Evolutionary conservation across 306 rosid species (phyloP).

Genomic region (Ammopiptanthus mongolicus): DNA sequence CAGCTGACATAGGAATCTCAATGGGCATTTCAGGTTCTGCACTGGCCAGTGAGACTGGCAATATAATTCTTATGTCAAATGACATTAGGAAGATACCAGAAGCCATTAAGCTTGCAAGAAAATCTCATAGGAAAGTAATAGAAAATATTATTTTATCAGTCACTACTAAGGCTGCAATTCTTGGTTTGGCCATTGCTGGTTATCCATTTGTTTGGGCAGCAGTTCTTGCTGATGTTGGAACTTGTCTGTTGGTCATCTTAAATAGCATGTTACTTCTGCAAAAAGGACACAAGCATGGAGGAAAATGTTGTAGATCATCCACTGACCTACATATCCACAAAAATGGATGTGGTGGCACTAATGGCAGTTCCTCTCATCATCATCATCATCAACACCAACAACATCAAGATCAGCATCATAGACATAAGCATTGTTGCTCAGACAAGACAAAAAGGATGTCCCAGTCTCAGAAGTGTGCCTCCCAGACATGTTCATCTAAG

Average conservation of each 20-base stretch:
- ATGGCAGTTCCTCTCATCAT: constrained; percentile 29
- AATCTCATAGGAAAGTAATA: constrained; percentile 51
- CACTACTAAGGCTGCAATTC: constrained; percentile 50
- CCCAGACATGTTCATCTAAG: constrained; percentile 31
- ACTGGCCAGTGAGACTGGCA: constrained; percentile 79
- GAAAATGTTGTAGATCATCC: constrained; percentile 42
- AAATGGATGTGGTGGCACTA: constrained; percentile 29
- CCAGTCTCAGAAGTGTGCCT: constrained; percentile 36
- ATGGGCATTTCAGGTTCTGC: constrained; percentile 99
- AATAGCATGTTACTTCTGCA: constrained; percentile 85
- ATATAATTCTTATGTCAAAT: constrained; percentile 80
- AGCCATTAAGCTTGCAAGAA: constrained; percentile 70
- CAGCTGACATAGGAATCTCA: constrained; percentile 88
- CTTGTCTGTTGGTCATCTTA: constrained; percentile 72
- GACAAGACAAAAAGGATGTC: constrained; percentile 7
- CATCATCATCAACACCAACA: constrained; percentile 15
- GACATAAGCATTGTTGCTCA: constrained; percentile 41
- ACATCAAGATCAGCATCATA: constrained; percentile 23
- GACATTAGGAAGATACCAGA: constrained; percentile 81
- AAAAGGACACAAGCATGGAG: constrained; percentile 35
- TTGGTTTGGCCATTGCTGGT: constrained; percentile 78
- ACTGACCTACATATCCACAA: constrained; percentile 32
- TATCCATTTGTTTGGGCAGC: constrained; percentile 99
- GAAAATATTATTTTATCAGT: constrained; percentile 63
- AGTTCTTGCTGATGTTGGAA: constrained; percentile 95